These are phyloP conservation scores for Phalaenopsis hybrid DNA, from an alignment of 116 monocot species.

Conservation along the genomic window DNA sequence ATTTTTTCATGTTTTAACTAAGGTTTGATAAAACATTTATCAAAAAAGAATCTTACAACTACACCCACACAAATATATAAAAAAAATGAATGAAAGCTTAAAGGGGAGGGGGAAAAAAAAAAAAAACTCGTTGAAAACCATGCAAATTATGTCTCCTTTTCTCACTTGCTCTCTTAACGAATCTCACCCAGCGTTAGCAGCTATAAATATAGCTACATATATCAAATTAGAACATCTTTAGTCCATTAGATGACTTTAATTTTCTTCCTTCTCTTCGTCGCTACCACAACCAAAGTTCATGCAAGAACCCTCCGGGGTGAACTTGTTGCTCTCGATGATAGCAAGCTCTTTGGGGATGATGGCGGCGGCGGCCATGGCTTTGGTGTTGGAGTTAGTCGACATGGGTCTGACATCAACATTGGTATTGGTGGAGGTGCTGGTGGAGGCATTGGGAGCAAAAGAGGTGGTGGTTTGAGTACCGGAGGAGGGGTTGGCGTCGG, in stretches of 20 bases:
- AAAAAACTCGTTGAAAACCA: too few species aligned
- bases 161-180: background rate
- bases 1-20: too few species aligned
- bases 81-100: background rate
- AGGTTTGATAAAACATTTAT: too few species aligned
- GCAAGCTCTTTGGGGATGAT: constrained; percentile 11
- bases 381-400: constrained; percentile 26
- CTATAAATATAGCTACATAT: background rate
- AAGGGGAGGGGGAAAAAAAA: background rate
- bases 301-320: constrained; percentile 12
- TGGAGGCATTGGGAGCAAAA: constrained; percentile 34
- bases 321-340: constrained; percentile 2
- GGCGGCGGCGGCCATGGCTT: constrained; percentile 27
- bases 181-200: background rate
- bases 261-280: background rate
- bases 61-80: background rate
- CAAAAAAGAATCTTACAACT: background rate
- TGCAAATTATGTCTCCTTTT: background rate
- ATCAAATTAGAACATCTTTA: background rate
- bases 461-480: constrained; percentile 33
- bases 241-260: background rate
- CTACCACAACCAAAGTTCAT: constrained; percentile 3
- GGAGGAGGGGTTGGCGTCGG: constrained; percentile 53
- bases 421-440: constrained; percentile 56
- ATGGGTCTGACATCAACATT: constrained; percentile 29